Evolutionary conservation across 2,329 filamentous ascomycete species (phyloP).

Genomic region (Pseudogymnoascus verrucosus): DNA sequence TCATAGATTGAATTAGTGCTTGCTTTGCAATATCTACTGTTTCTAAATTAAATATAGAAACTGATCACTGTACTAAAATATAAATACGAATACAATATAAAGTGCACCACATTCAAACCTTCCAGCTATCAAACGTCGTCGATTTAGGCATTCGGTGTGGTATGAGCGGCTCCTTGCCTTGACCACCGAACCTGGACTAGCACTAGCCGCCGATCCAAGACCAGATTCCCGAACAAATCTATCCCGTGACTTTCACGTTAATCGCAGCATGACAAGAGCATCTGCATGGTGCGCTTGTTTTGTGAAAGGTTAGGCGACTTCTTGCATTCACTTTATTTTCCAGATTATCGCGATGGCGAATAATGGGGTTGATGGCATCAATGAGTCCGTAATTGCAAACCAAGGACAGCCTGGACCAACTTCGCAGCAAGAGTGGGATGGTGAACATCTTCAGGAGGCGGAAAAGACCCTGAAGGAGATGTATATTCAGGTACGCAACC

Average conservation of each 20-base stretch:
- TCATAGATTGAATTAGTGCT: not conserved
- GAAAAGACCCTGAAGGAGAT: constrained; percentile 28
- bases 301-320: constrained; percentile 16
- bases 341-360: not conserved
- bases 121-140: not conserved
- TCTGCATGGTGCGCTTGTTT: constrained; percentile 14
- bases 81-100: not conserved
- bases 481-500: constrained; percentile 27
- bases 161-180: not conserved
- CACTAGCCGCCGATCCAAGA: not conserved
- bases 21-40: not conserved
- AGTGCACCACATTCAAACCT: not conserved
- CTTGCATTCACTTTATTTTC: too few relatives aligned
- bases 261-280: constrained; percentile 3
- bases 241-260: constrained; percentile 1
- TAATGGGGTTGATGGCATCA: not conserved
- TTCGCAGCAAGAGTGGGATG: constrained; percentile 23
- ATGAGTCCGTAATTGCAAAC: constrained; percentile 12
- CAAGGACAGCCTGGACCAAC: constrained; percentile 19
- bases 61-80: not conserved
- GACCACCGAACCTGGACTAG: not conserved
- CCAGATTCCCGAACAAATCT: not conserved
- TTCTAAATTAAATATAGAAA: not conserved
- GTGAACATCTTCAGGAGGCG: constrained; percentile 25
- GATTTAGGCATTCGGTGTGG: not conserved